phyloP scores from a whole-genome alignment of 805 yeast species.

The Wickerhamiella shivajii region DNA sequence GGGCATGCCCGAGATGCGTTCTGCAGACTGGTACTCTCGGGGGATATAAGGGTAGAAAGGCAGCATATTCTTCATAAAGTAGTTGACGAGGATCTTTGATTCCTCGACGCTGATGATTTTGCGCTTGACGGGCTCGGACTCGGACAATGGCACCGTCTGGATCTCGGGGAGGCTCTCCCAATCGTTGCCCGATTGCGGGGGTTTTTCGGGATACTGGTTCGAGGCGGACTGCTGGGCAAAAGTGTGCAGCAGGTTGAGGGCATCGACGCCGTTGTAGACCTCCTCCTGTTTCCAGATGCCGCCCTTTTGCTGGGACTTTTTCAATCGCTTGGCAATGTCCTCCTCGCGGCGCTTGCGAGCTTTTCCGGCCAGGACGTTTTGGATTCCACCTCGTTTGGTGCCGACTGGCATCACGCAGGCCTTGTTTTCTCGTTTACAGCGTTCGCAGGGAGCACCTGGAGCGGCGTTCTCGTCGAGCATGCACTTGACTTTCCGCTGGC shows the following conservation, averaged over 20 bases:
- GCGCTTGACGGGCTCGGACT: slow-evolving; percentile 24
- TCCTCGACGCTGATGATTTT: slow-evolving; percentile 42
- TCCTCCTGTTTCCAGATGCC: slow-evolving; percentile 14
- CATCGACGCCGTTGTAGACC: slow-evolving; percentile 27
- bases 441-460: slow-evolving; percentile 63
- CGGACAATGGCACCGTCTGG: not conserved
- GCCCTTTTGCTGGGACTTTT: not conserved
- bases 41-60: slow-evolving; percentile 88
- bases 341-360: slow-evolving; percentile 11
- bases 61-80: slow-evolving; percentile 63
- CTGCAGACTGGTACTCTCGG: slow-evolving; percentile 48
- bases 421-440: slow-evolving; percentile 70
- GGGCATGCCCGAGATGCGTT: slow-evolving; percentile 61
- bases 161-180: not conserved
- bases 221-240: slow-evolving; percentile 26
- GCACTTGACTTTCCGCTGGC: slow-evolving; percentile 73
- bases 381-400: slow-evolving; percentile 35
- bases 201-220: slow-evolving; percentile 14
- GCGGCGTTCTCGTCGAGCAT: slow-evolving; percentile 71
- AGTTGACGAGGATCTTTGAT: slow-evolving; percentile 20
- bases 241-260: slow-evolving; percentile 26
- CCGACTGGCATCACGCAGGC: slow-evolving; percentile 62
- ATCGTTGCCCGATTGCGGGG: not conserved
- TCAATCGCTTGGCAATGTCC: not conserved
- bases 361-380: slow-evolving; percentile 26